Percentiles rank a stretch among this genome's conserved stretches.
Conservation (phyloP, 129 eudicot species). For the Kitagawia praeruptora region DNA sequence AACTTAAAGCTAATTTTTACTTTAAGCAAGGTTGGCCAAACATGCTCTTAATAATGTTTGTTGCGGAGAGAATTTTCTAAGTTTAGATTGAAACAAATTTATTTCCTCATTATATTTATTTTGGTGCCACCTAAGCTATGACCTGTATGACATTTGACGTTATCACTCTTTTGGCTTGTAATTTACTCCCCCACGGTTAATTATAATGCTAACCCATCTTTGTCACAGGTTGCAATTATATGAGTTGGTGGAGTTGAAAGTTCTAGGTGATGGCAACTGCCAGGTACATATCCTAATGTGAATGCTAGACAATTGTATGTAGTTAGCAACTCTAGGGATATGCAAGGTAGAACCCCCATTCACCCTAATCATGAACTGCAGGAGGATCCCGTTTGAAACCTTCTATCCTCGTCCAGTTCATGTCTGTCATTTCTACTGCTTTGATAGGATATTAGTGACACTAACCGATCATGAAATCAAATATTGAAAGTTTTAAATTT, state of each 20-base stretch:
- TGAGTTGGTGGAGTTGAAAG: constrained; percentile 74
- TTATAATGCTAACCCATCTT: constrained; percentile 8
- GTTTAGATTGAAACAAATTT: not conserved
- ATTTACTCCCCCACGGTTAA: not conserved
- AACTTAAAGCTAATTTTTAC: too few species aligned
- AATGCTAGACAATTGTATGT: not conserved
- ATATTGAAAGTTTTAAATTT: not conserved
- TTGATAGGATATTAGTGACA: not conserved
- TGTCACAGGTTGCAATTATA: constrained; percentile 63
- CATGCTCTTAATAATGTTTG: not conserved
- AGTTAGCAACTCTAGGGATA: not conserved
- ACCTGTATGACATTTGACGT: not conserved
- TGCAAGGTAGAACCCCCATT: not conserved
- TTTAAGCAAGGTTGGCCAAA: too few species aligned
- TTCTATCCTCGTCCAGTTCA: not conserved
- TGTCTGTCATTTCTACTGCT: not conserved
- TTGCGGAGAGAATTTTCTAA: not conserved
- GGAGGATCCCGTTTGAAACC: not conserved
- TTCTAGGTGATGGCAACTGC: constrained; percentile 90
- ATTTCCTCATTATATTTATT: not conserved
- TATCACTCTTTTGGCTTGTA: not conserved
- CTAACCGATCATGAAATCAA: not conserved
- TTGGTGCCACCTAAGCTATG: not conserved
- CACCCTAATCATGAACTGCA: not conserved
- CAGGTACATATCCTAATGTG: constrained; percentile 47